Conservation (phyloP, 768 basidiomycete genomes). For the Collybiopsis confluens region DNA sequence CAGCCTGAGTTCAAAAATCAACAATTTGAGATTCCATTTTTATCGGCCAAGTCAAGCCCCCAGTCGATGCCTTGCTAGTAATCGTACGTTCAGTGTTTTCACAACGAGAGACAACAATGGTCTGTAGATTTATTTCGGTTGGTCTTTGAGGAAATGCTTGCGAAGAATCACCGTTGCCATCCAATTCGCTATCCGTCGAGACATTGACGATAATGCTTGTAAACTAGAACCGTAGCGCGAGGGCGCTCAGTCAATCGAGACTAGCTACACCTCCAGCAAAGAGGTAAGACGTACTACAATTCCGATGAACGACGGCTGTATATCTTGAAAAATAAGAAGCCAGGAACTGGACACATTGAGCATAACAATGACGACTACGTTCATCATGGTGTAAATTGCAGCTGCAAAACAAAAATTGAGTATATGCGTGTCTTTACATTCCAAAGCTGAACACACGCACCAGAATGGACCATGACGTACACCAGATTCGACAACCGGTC, state of each 20-base stretch:
- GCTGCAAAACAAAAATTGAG: not conserved
- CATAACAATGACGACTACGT: not conserved
- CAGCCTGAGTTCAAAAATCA: no score
- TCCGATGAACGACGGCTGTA: not conserved
- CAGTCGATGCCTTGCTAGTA: no score
- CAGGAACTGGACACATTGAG: not conserved
- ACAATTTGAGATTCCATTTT: no score
- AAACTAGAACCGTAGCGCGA: not conserved
- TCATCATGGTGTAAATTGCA: not conserved
- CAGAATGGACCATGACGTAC: no score
- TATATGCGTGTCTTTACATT: no score
- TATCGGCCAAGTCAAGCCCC: no score
- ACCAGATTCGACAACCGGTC: not conserved
- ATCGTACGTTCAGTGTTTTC: no score
- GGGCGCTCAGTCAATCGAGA: no score
- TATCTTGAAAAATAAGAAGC: not conserved
- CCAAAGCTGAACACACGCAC: no score
- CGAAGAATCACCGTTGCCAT: not conserved
- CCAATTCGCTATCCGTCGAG: not conserved
- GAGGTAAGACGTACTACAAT: constrained; percentile 3
- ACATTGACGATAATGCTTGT: constrained; percentile 1
- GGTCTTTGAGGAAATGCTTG: not conserved
- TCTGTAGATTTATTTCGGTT: not conserved
- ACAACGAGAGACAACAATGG: not conserved
- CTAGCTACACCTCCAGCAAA: no score